Conservation (phyloP, 495 filamentous ascomycete species). For the Aspergillus carlsbadensis region DNA sequence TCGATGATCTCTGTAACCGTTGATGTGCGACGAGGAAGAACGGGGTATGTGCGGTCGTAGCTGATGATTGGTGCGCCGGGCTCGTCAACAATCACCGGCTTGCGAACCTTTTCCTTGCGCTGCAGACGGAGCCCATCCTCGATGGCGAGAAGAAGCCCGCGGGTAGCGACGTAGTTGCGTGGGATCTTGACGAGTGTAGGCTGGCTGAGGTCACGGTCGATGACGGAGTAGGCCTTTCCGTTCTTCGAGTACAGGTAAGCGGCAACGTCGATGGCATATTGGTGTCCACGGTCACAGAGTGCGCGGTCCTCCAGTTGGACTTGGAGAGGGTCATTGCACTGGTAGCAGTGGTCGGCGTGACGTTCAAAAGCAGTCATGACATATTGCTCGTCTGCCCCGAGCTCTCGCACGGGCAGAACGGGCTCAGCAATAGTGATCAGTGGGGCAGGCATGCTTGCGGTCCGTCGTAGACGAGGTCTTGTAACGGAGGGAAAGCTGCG, state of each 20-base stretch:
- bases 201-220: constrained; percentile 45
- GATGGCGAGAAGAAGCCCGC: constrained; percentile 47
- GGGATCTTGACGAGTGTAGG: constrained; percentile 51
- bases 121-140: constrained; percentile 45
- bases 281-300: constrained; percentile 51
- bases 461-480: constrained; percentile 20
- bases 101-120: constrained; percentile 14
- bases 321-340: constrained; percentile 41
- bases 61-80: constrained; percentile 28
- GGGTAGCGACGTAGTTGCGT: constrained; percentile 33
- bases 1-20: constrained; percentile 38
- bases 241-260: constrained; percentile 50
- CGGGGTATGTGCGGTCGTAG: constrained; percentile 43
- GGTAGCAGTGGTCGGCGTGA: constrained; percentile 42
- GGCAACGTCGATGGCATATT: constrained; percentile 45
- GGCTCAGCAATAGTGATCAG: constrained; percentile 25
- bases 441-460: constrained; percentile 35
- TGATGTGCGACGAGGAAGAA: constrained; percentile 32
- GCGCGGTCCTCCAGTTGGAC: constrained; percentile 30
- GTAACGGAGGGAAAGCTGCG: constrained; percentile 19
- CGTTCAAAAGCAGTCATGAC: constrained; percentile 39
- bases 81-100: constrained; percentile 5
- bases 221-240: constrained; percentile 46
- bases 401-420: constrained; percentile 39
- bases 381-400: constrained; percentile 43